phyloP scores from a whole-genome alignment of 371 early-diverging fungal genomes.

The Rozella allomycis region DNA sequence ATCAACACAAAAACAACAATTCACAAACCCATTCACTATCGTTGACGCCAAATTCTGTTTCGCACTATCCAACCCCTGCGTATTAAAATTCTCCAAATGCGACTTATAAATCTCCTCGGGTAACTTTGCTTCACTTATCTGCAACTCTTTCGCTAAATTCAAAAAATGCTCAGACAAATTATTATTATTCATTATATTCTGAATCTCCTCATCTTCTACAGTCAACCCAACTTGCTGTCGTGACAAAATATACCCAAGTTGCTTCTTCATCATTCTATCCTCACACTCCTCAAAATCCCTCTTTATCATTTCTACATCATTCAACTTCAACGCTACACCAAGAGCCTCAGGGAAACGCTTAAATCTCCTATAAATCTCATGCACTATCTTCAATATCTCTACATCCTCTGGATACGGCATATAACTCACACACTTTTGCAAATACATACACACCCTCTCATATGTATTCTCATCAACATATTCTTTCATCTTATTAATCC shows the following conservation, averaged over 20 bases:
- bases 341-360: slow-evolving; percentile 59
- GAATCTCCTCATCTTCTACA: slow-evolving; percentile 40
- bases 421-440: slow-evolving; percentile 58
- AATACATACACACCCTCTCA: slow-evolving; percentile 76
- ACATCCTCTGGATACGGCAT: slow-evolving; percentile 75
- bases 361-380: slow-evolving; percentile 64
- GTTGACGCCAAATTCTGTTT: slow-evolving; percentile 84
- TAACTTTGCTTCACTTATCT: slow-evolving; percentile 78
- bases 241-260: slow-evolving; percentile 80
- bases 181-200: slow-evolving; percentile 65
- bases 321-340: slow-evolving; percentile 58
- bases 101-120: slow-evolving; percentile 95
- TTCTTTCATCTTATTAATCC: slow-evolving; percentile 42
- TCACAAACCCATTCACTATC: slow-evolving; percentile 94
- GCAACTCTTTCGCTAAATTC: slow-evolving; percentile 69
- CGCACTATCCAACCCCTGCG: slow-evolving; percentile 46
- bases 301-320: slow-evolving; percentile 51
- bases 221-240: slow-evolving; percentile 49
- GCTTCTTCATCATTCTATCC: slow-evolving; percentile 61
- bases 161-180: slow-evolving; percentile 62
- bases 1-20: slow-evolving; percentile 83
- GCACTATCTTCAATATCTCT: slow-evolving; percentile 59
- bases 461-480: slow-evolving; percentile 79
- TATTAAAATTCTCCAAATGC: slow-evolving; percentile 70
- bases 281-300: slow-evolving; percentile 67